phyloP scores from a whole-genome alignment of 441 rosid species.

The Populus trichocarpa region DNA sequence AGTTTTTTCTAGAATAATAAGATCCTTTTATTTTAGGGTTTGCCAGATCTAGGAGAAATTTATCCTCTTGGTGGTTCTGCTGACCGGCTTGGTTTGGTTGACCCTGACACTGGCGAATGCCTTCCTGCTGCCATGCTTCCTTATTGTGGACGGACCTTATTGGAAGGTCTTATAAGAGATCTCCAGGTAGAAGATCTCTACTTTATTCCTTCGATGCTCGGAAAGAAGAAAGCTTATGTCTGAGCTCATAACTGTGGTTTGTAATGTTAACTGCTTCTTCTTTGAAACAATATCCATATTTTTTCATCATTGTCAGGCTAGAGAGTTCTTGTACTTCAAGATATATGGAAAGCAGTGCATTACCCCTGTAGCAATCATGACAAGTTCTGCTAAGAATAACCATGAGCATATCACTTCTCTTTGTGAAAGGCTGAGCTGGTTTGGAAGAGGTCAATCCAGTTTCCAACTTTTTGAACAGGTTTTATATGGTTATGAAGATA shows the following conservation, averaged over 20 bases:
- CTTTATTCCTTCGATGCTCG: slow-evolving; percentile 11
- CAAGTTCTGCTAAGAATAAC: slow-evolving; percentile 92
- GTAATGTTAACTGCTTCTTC: slow-evolving; percentile 11
- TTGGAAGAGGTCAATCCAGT: slow-evolving; percentile 84
- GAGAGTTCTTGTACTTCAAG: slow-evolving; percentile 91
- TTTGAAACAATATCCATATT: slow-evolving; percentile 3
- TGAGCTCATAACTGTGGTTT: neutral
- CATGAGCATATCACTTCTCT: slow-evolving; percentile 73
- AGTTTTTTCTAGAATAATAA: slow-evolving; percentile 36
- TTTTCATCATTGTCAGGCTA: slow-evolving; percentile 48
- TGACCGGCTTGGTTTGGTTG: slow-evolving; percentile 85
- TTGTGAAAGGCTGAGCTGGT: slow-evolving; percentile 75
- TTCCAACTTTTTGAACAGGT: slow-evolving; percentile 97
- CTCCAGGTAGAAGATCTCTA: slow-evolving; percentile 61
- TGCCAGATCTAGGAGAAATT: slow-evolving; percentile 92
- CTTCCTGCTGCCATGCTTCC: slow-evolving; percentile 98
- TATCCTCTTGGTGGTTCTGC: slow-evolving; percentile 96
- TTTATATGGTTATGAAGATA: slow-evolving; percentile 15
- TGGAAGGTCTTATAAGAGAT: slow-evolving; percentile 95
- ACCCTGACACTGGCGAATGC: slow-evolving; percentile 81
- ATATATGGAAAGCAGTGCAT: slow-evolving; percentile 76
- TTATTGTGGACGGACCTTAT: slow-evolving; percentile 82
- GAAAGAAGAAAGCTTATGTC: neutral
- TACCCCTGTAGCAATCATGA: slow-evolving; percentile 94
- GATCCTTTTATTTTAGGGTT: slow-evolving; percentile 68